Percentiles rank a stretch among this genome's conserved stretches.
phyloP scores from a whole-genome alignment of 305 asterid genomes.

The Rubia occidens region DNA sequence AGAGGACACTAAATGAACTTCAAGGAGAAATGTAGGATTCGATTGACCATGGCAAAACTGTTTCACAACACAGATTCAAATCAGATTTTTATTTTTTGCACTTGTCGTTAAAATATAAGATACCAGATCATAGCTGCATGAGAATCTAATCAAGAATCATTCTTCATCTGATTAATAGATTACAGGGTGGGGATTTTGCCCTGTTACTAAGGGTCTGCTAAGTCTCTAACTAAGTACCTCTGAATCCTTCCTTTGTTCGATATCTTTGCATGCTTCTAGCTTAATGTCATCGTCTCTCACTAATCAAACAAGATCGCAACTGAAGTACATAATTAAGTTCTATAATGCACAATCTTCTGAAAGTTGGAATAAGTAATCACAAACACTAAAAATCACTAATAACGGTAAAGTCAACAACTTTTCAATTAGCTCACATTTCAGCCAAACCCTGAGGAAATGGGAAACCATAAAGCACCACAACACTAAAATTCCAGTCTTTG shows the following conservation, averaged over 20 bases:
- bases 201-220: too few species aligned
- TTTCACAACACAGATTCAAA: conserved; percentile 10
- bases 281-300: not conserved
- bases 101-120: not conserved
- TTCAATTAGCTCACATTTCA: not conserved
- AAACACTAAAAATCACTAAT: not conserved
- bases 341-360: not conserved
- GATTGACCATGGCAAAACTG: conserved; percentile 99
- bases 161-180: not conserved
- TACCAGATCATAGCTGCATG: not conserved
- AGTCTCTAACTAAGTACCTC: too few species aligned
- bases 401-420: not conserved
- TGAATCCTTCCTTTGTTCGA: too few species aligned
- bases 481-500: not conserved
- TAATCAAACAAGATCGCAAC: not conserved
- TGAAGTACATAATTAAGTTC: too few species aligned
- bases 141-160: not conserved
- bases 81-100: not conserved
- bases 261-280: not conserved
- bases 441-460: too few species aligned
- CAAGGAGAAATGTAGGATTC: conserved; percentile 86
- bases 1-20: conserved; percentile 47
- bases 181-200: not conserved
- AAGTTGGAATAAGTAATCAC: not conserved
- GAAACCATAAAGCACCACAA: too few species aligned